Conservation (phyloP, 1,284 basidiomycete species). For the Ceratorhiza oryzae-sativae region DNA sequence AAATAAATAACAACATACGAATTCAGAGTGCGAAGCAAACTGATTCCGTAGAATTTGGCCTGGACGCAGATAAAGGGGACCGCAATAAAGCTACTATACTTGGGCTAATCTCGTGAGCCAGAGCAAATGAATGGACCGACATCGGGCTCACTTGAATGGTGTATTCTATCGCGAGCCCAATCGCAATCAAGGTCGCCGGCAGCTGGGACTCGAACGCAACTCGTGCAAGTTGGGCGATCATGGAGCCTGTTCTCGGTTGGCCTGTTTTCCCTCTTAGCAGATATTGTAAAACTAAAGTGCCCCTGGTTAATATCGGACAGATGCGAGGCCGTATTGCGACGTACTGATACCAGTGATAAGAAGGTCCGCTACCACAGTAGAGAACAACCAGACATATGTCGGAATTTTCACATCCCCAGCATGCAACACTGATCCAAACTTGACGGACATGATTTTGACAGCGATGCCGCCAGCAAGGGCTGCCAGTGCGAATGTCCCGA, state of each 20-base stretch:
- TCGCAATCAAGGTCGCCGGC: slow-evolving; percentile 18
- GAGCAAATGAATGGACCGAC: no score
- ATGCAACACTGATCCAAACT: slow-evolving; percentile 13
- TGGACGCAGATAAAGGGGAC: slow-evolving; percentile 30
- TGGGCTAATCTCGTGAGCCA: neutral
- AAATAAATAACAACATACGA: neutral
- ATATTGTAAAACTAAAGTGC: slow-evolving; percentile 8
- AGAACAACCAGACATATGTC: slow-evolving; percentile 36
- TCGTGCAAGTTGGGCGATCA: neutral
- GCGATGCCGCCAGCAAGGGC: slow-evolving; percentile 34
- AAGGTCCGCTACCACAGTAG: slow-evolving; percentile 32
- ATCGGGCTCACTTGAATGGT: slow-evolving; percentile 1
- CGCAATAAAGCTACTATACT: slow-evolving; percentile 20
- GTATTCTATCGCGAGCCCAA: slow-evolving; percentile 13
- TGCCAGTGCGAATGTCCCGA: slow-evolving; percentile 18
- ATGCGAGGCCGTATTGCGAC: neutral
- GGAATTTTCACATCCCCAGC: slow-evolving; percentile 35
- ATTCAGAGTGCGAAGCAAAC: slow-evolving; percentile 24
- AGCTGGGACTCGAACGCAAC: slow-evolving; percentile 29
- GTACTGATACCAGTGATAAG: slow-evolving; percentile 30
- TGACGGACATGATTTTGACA: slow-evolving; percentile 32
- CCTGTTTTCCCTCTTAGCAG: neutral
- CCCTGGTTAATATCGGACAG: neutral
- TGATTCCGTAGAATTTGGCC: slow-evolving; percentile 35
- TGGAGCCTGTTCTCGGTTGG: neutral